These are phyloP conservation scores for Fusarium succisae DNA, from an alignment of 2,329 filamentous ascomycete species.

Conservation along the genomic window DNA sequence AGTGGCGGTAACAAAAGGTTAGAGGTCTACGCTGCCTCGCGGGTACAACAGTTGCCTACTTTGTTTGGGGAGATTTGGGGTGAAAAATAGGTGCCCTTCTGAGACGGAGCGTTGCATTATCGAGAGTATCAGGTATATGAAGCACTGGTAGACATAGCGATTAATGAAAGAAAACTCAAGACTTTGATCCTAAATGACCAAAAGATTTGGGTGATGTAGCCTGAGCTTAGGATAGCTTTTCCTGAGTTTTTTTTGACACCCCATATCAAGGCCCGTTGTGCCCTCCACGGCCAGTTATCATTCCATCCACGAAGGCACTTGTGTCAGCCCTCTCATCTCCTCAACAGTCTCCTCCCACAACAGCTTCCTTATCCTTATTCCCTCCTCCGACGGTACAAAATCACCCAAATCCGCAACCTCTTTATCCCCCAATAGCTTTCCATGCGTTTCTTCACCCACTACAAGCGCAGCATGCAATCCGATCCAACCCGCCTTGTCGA, in stretches of 20 bases:
- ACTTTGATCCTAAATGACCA: no score
- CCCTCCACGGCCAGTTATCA: background rate
- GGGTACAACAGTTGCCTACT: background rate
- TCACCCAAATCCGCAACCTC: background rate
- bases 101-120: background rate
- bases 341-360: background rate
- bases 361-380: background rate
- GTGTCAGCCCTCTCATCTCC: background rate
- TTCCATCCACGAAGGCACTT: background rate
- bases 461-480: conserved; percentile 30
- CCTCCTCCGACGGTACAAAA: background rate
- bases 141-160: background rate
- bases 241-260: no score
- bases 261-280: no score
- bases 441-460: conserved; percentile 22
- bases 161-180: background rate
- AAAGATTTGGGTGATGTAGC: no score
- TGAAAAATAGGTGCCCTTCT: background rate
- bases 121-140: background rate
- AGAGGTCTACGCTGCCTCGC: background rate
- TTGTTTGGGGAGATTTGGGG: background rate
- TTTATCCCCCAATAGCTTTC: conserved; percentile 18
- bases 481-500: conserved; percentile 22
- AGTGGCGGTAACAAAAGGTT: background rate
- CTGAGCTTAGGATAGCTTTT: no score